A percentile compares a stretch with the other conserved stretches of the same genome.
phyloP scores from a whole-genome alignment of 331 rosid genomes.

The Saraca asoca region DNA sequence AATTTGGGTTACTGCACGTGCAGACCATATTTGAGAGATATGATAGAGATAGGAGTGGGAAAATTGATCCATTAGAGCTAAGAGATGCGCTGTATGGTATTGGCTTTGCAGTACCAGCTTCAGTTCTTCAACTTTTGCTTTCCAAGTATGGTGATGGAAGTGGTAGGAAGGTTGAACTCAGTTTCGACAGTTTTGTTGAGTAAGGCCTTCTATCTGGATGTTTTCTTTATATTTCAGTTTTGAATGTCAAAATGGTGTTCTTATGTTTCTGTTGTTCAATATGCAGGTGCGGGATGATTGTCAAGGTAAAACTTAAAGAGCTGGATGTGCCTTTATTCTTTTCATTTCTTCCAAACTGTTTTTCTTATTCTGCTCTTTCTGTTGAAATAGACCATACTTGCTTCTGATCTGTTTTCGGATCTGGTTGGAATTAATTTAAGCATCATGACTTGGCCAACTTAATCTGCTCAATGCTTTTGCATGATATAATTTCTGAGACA shows the following conservation, averaged over 20 bases:
- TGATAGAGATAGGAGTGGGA: slow-evolving; percentile 85
- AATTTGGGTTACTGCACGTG: slow-evolving; percentile 25
- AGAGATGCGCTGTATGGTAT: slow-evolving; percentile 89
- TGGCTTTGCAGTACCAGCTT: slow-evolving; percentile 70
- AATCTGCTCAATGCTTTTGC: slow-evolving; percentile 11
- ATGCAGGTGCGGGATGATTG: slow-evolving; percentile 86
- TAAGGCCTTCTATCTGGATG: slow-evolving; percentile 45
- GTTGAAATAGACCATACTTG: slow-evolving; percentile 5
- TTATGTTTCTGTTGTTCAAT: slow-evolving; percentile 44
- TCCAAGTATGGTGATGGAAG: slow-evolving; percentile 71
- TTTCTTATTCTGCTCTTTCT: slow-evolving; percentile 7
- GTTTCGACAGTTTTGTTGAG: slow-evolving; percentile 83
- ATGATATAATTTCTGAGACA: neutral
- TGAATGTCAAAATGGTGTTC: slow-evolving; percentile 31
- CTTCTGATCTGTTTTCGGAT: slow-evolving; percentile 3
- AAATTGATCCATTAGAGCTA: slow-evolving; percentile 73
- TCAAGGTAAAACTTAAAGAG: slow-evolving; percentile 60
- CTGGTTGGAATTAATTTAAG: slow-evolving; percentile 6
- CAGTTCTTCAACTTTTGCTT: slow-evolving; percentile 71
- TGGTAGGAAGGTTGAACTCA: slow-evolving; percentile 62
- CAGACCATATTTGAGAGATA: slow-evolving; percentile 83
- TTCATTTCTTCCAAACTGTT: slow-evolving; percentile 20
- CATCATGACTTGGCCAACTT: slow-evolving; percentile 6
- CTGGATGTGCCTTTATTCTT: slow-evolving; percentile 4
- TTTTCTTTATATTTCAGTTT: slow-evolving; percentile 9